Evolutionary conservation across 2,329 filamentous ascomycete genomes (phyloP), one percentile per base, ranked within the genome.

Genomic region (Paecilomyces sp.): DNA sequence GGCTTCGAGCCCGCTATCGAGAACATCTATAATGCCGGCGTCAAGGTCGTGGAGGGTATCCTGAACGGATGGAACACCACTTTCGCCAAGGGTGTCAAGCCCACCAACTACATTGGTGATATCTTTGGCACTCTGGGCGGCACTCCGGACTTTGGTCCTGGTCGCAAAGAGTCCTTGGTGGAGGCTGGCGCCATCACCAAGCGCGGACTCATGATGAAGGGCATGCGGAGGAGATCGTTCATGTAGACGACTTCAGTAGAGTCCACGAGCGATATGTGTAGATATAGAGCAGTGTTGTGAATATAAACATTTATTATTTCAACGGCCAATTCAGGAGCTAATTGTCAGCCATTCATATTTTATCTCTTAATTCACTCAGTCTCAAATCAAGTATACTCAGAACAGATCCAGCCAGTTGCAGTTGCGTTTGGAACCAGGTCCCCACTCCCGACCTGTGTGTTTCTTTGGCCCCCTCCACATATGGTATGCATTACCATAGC

Each of bases 51-150:
- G 12, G 76, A 81, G 63, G 87, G 86, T 1, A 87, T 91, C 59
- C 60, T 90, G 12, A 60, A 70, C 0, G 80, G 76, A 3, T 91
- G 88, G 88, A 75, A 86, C 50, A 70, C 70, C 13, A 85, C 76
- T 0, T 91, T 86, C 65, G 72, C 77, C 36, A 63, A 69, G 1
- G 88, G 88, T 2, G 73, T 91, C 47, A 69, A 76, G 61, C 75
- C 87, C 0, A 75, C 69, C 1, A 90, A 90, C 66, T 91, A 91
- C 66, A 75, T 90, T 41, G 88, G 88, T 5, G 87, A 90, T 67
- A 86, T 91, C 58, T 87, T 90, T 64, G 88, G 87, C 13, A 86
- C 83, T 9, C 74, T 91, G 3, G 87, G 87, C 1, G 87, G 86
- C 1, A 70, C 74, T 50, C 87, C 87, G 0, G 85, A 88, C 68